Evolutionary conservation across 257 asterid species (phyloP).

Genomic region (Orobanche coerulescens): DNA sequence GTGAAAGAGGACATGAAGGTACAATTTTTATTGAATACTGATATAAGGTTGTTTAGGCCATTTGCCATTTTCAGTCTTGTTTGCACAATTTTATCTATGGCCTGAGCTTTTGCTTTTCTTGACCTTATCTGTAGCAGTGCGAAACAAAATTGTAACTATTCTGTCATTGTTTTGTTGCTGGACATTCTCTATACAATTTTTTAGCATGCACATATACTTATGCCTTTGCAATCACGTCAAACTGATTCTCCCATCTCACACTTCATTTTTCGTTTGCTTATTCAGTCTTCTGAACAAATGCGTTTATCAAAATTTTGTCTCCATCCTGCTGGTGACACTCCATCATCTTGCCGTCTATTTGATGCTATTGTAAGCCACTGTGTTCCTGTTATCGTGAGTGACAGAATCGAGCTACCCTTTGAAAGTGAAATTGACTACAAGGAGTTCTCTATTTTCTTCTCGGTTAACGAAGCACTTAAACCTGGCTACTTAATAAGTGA

Average conservation of each 20-base stretch:
- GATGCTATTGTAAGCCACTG: slow-evolving; percentile 96
- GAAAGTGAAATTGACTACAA: slow-evolving; percentile 87
- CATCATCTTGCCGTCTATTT: slow-evolving; percentile 94
- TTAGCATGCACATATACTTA: background rate
- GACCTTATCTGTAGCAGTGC: background rate
- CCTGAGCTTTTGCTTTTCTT: background rate
- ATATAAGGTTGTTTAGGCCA: background rate
- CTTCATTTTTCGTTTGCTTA: slow-evolving; percentile 15
- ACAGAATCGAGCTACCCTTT: slow-evolving; percentile 80
- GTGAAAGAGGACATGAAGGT: background rate
- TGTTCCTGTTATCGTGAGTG: slow-evolving; percentile 84
- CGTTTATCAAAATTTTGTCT: slow-evolving; percentile 83
- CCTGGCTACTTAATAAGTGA: slow-evolving; percentile 54
- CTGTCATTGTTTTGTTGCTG: background rate
- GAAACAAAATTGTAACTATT: background rate
- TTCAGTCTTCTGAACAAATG: slow-evolving; percentile 77
- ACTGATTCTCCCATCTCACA: background rate
- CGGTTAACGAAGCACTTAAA: slow-evolving; percentile 49
- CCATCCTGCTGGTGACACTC: slow-evolving; percentile 95
- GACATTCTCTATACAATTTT: background rate
- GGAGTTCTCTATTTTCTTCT: slow-evolving; percentile 77
- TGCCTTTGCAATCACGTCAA: slow-evolving; percentile 1
- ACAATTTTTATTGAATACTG: background rate
- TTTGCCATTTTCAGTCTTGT: background rate
- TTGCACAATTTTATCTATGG: background rate